Evolutionary conservation across 2,329 filamentous ascomycete species (phyloP), one percentile per base, ranked within the genome.

Genomic region (Verticillium longisporum): DNA sequence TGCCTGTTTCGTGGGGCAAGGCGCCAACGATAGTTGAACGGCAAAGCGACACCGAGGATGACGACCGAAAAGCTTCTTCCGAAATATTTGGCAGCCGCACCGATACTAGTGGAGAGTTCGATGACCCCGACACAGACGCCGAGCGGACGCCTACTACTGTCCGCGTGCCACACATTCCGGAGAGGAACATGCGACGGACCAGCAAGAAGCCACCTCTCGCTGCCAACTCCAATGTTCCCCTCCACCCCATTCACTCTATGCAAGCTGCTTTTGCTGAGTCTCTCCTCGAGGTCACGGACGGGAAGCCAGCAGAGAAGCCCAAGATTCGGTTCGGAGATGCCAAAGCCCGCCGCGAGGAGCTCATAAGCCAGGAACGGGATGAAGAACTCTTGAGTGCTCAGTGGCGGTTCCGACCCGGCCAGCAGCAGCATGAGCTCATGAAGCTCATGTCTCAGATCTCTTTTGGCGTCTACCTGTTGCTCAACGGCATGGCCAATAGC

Each of bases 391-490:
- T 91, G 71, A 88, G 86, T 59, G 84, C 87, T 57, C 77, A 85
- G 71, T 97, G 93, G 92, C 86, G 88, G 61, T 88, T 90, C 72
- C 86, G 88, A 59, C 83, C 87, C 0, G 87, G 86, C 54, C 91
- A 95, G 71, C 84, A 86, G 69, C 89, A 92, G 70, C 95, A 98
- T 71, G 92, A 96, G 64, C 79, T 98, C 62, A 88, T 89, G 80
- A 97, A 97, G 77, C 84, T 97, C 57, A 85, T 96, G 71, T 88
- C 94, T 14, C 94, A 98, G 74, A 93, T 98, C 67, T 89, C 92
- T 1, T 98, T 98, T 73, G 94, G 95, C 21, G 88, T 98, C 41
- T 93, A 97, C 73, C 80, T 98, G 55, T 77, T 98, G 61, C 85
- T 96, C 60, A 88, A 93, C 69, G 87, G 88, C 63, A 85, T 96